These are phyloP conservation scores for Podila epicladia DNA, from an alignment of 192 early-diverging fungal genomes.

Conservation along the genomic window DNA sequence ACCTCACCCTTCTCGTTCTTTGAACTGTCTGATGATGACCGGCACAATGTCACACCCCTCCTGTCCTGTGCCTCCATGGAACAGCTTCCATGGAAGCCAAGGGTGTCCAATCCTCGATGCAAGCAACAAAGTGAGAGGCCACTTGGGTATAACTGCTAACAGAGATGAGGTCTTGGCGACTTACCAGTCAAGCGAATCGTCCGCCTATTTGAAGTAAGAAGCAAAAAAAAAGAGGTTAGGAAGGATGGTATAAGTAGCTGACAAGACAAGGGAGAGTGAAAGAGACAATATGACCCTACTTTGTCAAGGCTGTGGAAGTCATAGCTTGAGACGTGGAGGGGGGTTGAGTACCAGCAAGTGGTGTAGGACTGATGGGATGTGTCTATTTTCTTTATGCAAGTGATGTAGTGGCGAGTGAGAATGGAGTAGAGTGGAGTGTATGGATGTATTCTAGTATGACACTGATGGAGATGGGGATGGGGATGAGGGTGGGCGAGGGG, in stretches of 20 bases:
- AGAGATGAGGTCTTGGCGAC: background rate
- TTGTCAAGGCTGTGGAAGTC: slow-evolving; percentile 20
- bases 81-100: no score
- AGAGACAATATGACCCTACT: background rate
- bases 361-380: background rate
- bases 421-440: background rate
- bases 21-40: no score
- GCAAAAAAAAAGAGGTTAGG: background rate
- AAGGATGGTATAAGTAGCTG: background rate
- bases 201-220: slow-evolving; percentile 6
- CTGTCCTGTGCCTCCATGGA: no score
- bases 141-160: background rate
- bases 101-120: no score
- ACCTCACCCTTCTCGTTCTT: no score
- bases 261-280: no score
- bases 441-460: background rate
- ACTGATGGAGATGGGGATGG: background rate
- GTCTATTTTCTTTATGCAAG: background rate
- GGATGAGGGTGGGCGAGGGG: background rate
- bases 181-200: slow-evolving; percentile 45
- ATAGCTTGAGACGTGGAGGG: slow-evolving; percentile 2
- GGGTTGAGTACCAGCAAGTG: background rate
- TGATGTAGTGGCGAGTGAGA: background rate
- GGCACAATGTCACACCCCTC: no score
- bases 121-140: background rate